These are phyloP conservation scores for Epithele typhae DNA, from an alignment of 768 basidiomycete species.

Conservation along the genomic window DNA sequence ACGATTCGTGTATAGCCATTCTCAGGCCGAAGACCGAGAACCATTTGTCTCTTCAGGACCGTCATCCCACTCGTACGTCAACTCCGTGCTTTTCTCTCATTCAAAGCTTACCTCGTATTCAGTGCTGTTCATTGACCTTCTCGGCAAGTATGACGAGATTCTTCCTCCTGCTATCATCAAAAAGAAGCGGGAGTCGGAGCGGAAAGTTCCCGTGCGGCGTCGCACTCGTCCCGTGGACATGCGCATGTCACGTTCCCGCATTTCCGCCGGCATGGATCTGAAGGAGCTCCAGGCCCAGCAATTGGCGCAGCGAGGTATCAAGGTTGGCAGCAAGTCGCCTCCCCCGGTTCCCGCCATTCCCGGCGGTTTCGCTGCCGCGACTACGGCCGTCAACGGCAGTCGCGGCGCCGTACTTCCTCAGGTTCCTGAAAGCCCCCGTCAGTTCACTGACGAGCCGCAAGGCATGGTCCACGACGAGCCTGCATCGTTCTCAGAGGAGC, in stretches of 20 bases:
- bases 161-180: constrained; percentile 78
- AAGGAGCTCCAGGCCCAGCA: constrained; percentile 71
- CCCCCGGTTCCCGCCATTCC: constrained; percentile 11
- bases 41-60: constrained; percentile 85
- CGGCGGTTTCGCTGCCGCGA: constrained; percentile 9
- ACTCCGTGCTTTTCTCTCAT: neutral
- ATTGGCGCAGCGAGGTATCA: constrained; percentile 23
- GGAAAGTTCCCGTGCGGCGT: constrained; percentile 78
- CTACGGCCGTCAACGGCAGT: constrained; percentile 4
- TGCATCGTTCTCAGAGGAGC: constrained; percentile 9
- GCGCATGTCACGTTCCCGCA: constrained; percentile 74
- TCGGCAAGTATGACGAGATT: constrained; percentile 69
- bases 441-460: constrained; percentile 18
- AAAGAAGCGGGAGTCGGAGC: constrained; percentile 85
- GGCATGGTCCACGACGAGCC: neutral
- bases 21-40: constrained; percentile 80
- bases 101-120: neutral
- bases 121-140: constrained; percentile 84
- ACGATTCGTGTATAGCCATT: constrained; percentile 45
- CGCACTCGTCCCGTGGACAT: constrained; percentile 87
- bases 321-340: constrained; percentile 8
- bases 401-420: constrained; percentile 2
- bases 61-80: constrained; percentile 70
- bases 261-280: constrained; percentile 67
- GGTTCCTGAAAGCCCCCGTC: constrained; percentile 12